Evolutionary conservation across 345 rosid genomes (phyloP).

Genomic region (Passiflora organensis): DNA sequence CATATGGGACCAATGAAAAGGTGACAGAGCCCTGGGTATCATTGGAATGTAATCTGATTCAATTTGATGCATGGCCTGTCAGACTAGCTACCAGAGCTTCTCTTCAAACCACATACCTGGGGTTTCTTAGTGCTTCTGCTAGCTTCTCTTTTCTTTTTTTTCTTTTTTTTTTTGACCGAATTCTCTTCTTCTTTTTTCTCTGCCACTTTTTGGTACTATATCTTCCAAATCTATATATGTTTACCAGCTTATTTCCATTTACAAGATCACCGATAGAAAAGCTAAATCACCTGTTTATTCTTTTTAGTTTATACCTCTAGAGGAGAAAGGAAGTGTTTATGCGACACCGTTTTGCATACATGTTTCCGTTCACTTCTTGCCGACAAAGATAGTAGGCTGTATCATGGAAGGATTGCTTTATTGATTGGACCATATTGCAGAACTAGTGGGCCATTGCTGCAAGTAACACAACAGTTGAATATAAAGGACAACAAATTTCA

Average conservation of each 20-base stretch:
- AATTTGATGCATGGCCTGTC: slow-evolving; percentile 22
- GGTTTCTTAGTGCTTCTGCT: neutral
- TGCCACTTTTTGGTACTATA: too few species aligned
- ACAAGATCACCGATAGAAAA: too few species aligned
- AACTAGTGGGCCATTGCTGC: neutral
- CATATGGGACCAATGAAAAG: slow-evolving; percentile 22
- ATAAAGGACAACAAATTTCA: neutral
- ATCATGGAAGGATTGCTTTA: neutral
- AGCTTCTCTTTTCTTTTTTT: neutral
- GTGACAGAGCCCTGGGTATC: slow-evolving; percentile 3
- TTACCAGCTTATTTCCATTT: too few species aligned
- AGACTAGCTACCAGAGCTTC: slow-evolving; percentile 1
- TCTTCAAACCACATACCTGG: too few species aligned
- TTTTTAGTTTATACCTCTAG: too few species aligned
- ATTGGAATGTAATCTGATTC: slow-evolving; percentile 17
- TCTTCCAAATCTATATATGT: too few species aligned
- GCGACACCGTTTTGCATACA: neutral
- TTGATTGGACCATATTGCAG: neutral
- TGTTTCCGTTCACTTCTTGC: neutral
- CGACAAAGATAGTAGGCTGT: neutral
- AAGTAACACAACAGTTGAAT: neutral
- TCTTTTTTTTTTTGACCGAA: too few species aligned
- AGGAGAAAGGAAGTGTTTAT: neutral
- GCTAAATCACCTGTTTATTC: too few species aligned
- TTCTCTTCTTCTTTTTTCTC: too few species aligned